Percentiles rank a stretch among this genome's conserved stretches.
Evolutionary conservation across 805 yeast species (phyloP).

Genomic region (Ogataea neopini): DNA sequence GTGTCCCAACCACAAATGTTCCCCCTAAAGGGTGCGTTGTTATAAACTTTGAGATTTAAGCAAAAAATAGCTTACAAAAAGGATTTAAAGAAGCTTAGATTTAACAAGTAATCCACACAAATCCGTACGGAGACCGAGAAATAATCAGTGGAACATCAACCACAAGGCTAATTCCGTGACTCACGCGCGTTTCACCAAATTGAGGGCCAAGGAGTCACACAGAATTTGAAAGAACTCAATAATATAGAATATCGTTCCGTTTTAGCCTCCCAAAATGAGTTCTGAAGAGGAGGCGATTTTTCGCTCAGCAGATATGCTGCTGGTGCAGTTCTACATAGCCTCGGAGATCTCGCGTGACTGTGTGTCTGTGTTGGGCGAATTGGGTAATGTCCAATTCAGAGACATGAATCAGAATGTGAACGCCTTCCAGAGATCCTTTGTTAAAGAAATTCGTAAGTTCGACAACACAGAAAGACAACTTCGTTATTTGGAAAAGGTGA

Average conservation of each 20-base stretch:
- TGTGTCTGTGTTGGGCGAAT: slow-evolving; percentile 81
- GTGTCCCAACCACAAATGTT: background rate
- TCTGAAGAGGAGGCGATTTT: slow-evolving; percentile 27
- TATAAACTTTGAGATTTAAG: background rate
- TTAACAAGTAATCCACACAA: background rate
- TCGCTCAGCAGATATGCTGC: slow-evolving; percentile 92
- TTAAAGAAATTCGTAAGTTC: slow-evolving; percentile 77
- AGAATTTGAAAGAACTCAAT: too few species aligned
- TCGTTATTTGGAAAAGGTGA: slow-evolving; percentile 51
- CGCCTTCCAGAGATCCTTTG: slow-evolving; percentile 88
- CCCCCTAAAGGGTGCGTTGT: slow-evolving; percentile 1
- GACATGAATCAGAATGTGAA: slow-evolving; percentile 81
- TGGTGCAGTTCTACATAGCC: slow-evolving; percentile 88
- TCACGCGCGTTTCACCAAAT: background rate
- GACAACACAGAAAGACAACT: slow-evolving; percentile 91
- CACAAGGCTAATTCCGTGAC: background rate
- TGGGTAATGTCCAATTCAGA: slow-evolving; percentile 83
- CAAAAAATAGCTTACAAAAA: background rate
- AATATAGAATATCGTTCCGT: too few species aligned
- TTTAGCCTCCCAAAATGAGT: slow-evolving; percentile 13
- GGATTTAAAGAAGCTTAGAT: too few species aligned
- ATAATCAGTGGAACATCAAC: background rate
- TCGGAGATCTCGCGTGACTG: slow-evolving; percentile 87
- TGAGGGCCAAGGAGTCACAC: background rate
- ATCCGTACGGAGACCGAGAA: background rate